Evolutionary conservation across 2,329 filamentous ascomycete species (phyloP).

Genomic region (Claviceps sp.): DNA sequence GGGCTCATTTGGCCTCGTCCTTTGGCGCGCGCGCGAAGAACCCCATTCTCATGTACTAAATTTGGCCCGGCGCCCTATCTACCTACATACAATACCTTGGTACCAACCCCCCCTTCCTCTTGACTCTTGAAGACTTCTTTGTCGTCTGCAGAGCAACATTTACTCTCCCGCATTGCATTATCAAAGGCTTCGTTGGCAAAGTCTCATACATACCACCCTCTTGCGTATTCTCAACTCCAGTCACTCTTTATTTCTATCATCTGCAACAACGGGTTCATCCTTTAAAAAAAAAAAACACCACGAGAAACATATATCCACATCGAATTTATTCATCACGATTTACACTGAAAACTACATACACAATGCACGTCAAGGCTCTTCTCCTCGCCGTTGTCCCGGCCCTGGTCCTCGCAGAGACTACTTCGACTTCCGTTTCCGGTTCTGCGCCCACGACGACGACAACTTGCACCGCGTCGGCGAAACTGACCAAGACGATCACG

Average conservation of each 20-base stretch:
- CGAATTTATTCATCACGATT: background rate
- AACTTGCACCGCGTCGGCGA: conserved; percentile 9
- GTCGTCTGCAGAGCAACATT: conserved; percentile 10
- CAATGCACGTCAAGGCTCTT: conserved; percentile 24
- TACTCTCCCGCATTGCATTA: conserved; percentile 11
- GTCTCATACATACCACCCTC: conserved; percentile 20
- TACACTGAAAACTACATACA: background rate
- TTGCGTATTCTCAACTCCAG: conserved; percentile 10
- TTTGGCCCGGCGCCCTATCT: too few relatives aligned
- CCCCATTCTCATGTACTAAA: too few relatives aligned
- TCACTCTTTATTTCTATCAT: conserved; percentile 3
- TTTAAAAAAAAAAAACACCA: background rate
- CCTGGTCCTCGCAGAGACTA: conserved; percentile 33
- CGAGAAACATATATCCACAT: background rate
- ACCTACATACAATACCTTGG: too few relatives aligned
- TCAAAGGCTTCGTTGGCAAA: conserved; percentile 43
- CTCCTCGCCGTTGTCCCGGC: conserved; percentile 39
- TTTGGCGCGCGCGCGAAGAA: too few relatives aligned
- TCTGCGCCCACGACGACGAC: too few relatives aligned
- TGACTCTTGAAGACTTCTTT: conserved; percentile 1
- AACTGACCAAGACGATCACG: conserved; percentile 38
- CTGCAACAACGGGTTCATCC: background rate
- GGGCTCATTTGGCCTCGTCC: too few relatives aligned
- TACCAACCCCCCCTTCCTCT: background rate
- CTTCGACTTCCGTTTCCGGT: background rate